Base-by-base conservation (phyloP, 257 asterid species). In the Primulina eburnea region DNA sequence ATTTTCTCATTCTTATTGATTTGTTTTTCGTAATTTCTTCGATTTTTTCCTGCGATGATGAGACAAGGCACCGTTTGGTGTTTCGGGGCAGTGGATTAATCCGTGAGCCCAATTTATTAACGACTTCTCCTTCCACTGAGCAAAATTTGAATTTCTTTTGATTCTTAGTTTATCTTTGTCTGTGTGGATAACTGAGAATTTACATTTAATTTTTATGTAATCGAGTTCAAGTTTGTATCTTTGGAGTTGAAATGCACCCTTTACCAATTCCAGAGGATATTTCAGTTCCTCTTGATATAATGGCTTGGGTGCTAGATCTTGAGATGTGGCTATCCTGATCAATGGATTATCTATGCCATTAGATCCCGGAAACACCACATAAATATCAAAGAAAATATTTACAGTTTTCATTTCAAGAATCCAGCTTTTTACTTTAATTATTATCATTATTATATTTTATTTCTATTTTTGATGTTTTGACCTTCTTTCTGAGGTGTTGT, bases 201-300 rank as follows among this genome's bases (percentile, higher is more conserved):
- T 4, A 12, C 5, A 2, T 34, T 2, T 16, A 30, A 5, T 12
- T 47, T 5, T 29, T 7, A 17, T 12, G n/a, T 18, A n/a, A 24
- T 10, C 7, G 4, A 20, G 8, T 50, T 50, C 8, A 50, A 55
- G n/a, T 33, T 38, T 18, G 5, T 8, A 28, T 38, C 29, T 28
- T 2, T 14, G n/a, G 14, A 5, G 21, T 4, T 37, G 6, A 2
- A 18, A 5, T 32, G 94, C 96, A 89, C 67, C 93, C 95, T 73
- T 87, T 90, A 90, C 96, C 96, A 88, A 90, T 90, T 90, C 95
- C 73, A 73, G 89, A 73, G 92, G 95, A 84, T 68, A 12, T 50
- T 30, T 38, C 52, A 2, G 79, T 90, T 82, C 86, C 90, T 80
- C 85, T 55, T 28, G 92, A 82, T 74, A 67, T 90, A 90, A 90